Base-by-base conservation (phyloP, 352 stramenopile species). In the Phytophthora cactorum region DNA sequence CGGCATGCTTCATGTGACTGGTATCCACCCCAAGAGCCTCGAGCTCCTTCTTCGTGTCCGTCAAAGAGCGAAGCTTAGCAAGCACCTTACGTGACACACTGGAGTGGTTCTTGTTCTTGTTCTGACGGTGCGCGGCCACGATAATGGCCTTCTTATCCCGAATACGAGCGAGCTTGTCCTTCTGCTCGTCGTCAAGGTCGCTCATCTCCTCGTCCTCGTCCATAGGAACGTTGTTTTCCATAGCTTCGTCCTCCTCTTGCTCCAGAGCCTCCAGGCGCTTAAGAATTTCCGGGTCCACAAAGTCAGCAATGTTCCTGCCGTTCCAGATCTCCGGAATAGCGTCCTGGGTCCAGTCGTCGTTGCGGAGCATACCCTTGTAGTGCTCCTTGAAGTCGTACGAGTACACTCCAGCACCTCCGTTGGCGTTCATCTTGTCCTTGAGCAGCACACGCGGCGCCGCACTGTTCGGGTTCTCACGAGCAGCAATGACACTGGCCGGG, bases 251-350 rank as follows among this genome's bases (percentile, higher is more conserved):
- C 75, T 99, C 98, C 74, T 99, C 97, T 56, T 93, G 73, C 81
- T 99, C 98, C 47, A 99, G 81, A 39, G 91, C 86, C 14, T 94
- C 91, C 34, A 99, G 88, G 66, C 96, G 97, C 57, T 94, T 96
- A 47, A 99, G 91, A 75, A 99, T 99, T 38, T 99, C 97, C 8
- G 97, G 87, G 72, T 99, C 98, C 51, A 99, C 88, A 78, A 98
- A 99, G 78, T 99, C 98, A 50, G 94, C 90, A 86, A 99, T 97
- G 80, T 99, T 99, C 83, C 99, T 99, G 65, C 98, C 98, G 78
- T 99, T 98, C 83, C 99, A 98, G 76, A 99, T 99, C 81, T 99
- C 95, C 5, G 98, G 98, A 59, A 99, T 98, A 38, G 91, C 83
- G 77, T 99, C 98, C 72, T 96, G 97, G 43, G 91, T 93, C 96